Evolutionary conservation across 331 rosid species (phyloP).

Genomic region (Saraca asoca): DNA sequence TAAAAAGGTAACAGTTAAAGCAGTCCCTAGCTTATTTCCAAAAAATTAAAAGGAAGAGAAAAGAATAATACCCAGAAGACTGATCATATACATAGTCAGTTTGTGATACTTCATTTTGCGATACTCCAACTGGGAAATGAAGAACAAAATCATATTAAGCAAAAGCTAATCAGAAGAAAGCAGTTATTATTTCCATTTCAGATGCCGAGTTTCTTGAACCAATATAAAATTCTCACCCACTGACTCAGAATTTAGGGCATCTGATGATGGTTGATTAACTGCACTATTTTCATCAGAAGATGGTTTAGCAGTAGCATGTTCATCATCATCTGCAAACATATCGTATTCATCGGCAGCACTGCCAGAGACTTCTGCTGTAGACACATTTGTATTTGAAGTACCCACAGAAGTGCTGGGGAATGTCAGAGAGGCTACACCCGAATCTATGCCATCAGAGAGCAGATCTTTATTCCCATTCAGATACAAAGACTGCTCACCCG

Average conservation of each 20-base stretch:
- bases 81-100: constrained; percentile 65
- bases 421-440: constrained; percentile 42
- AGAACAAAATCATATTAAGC: constrained; percentile 29
- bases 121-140: constrained; percentile 54
- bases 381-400: constrained; percentile 32
- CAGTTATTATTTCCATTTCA: constrained; percentile 26
- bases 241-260: constrained; percentile 35
- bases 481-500: constrained; percentile 45
- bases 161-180: constrained; percentile 11
- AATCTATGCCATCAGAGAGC: constrained; percentile 42
- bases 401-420: constrained; percentile 16
- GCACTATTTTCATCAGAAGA: constrained; percentile 49
- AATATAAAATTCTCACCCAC: constrained; percentile 46
- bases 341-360: constrained; percentile 58
- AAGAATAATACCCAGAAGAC: constrained; percentile 58
- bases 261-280: constrained; percentile 43
- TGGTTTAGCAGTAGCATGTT: constrained; percentile 45
- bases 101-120: constrained; percentile 43
- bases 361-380: constrained; percentile 47
- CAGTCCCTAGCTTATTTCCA: constrained; percentile 14
- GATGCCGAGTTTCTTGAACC: constrained; percentile 12
- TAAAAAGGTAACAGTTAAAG: not conserved
- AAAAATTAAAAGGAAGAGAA: constrained; percentile 15
- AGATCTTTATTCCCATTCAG: constrained; percentile 38
- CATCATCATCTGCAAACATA: constrained; percentile 80